Conservation (phyloP, 1,284 basidiomycete genomes). For the Ceratobasidium papillatum region DNA sequence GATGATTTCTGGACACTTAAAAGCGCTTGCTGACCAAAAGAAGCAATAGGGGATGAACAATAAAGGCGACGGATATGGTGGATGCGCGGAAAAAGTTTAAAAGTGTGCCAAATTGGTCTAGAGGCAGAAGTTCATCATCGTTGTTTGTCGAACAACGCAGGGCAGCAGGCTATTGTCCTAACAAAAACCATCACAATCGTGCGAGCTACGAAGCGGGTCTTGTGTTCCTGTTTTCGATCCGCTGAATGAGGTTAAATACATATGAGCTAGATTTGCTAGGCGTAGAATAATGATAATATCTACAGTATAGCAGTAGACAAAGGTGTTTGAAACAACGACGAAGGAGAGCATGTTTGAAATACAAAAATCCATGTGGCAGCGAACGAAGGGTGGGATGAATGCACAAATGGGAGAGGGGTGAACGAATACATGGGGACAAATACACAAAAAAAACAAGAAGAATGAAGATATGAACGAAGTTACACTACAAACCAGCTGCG, state of each 20-base stretch:
- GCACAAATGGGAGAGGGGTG: background rate
- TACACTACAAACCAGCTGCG: background rate
- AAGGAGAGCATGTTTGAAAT: constrained; percentile 20
- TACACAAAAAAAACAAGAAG: background rate
- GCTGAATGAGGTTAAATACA: background rate
- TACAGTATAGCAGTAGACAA: constrained; percentile 10
- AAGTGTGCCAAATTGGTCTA: background rate
- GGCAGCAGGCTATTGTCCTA: constrained; percentile 2
- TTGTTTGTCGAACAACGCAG: background rate
- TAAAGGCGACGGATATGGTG: background rate
- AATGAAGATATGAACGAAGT: constrained; percentile 11
- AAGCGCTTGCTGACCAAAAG: constrained; percentile 10
- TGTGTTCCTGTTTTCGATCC: background rate
- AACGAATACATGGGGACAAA: constrained; percentile 9
- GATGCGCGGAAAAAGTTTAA: background rate
- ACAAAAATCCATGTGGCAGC: constrained; percentile 22
- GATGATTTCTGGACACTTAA: constrained; percentile 30
- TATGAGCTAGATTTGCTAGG: constrained; percentile 8
- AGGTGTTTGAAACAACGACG: constrained; percentile 13
- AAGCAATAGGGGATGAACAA: constrained; percentile 24
- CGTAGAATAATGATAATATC: constrained; percentile 6
- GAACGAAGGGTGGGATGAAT: constrained; percentile 29
- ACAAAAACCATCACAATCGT: background rate
- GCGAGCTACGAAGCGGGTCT: background rate
- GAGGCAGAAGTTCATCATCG: background rate